Conservation (phyloP, 163 green algal species). For the Trebouxiophyceae sp. region DNA sequence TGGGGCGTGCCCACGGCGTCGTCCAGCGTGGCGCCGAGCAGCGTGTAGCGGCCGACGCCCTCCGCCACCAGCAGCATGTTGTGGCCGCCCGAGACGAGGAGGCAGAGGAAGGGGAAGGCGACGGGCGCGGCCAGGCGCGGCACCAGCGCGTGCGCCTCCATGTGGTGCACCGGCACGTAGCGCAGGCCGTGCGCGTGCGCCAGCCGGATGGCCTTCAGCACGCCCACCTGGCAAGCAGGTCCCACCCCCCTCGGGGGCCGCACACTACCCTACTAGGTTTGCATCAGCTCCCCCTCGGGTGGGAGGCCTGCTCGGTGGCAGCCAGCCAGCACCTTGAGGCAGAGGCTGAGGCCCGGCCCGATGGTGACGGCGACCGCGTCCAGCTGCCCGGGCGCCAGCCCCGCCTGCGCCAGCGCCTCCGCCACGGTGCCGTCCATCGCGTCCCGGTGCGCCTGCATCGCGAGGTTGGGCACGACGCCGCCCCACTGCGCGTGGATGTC, state of each 20-base stretch:
- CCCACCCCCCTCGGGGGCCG: too few species aligned
- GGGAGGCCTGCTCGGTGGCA: too few species aligned
- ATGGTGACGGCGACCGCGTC: constrained; percentile 88
- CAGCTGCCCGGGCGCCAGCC: constrained; percentile 53
- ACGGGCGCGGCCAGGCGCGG: constrained; percentile 11
- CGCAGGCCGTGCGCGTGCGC: constrained; percentile 50
- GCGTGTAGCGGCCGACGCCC: constrained; percentile 80
- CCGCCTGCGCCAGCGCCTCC: constrained; percentile 51
- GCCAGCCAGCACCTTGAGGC: constrained; percentile 38
- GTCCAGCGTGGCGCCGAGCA: constrained; percentile 87
- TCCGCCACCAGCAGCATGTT: constrained; percentile 88
- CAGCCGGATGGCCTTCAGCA: constrained; percentile 75
- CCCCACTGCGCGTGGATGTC: constrained; percentile 89
- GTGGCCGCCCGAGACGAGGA: constrained; percentile 94
- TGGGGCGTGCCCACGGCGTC: constrained; percentile 70
- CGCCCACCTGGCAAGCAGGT: constrained; percentile 85
- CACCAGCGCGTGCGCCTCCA: constrained; percentile 95
- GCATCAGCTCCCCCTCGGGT: too few species aligned
- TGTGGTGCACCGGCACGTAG: constrained; percentile 91
- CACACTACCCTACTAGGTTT: too few species aligned
- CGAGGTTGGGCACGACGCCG: constrained; percentile 90
- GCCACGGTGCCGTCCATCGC: constrained; percentile 83
- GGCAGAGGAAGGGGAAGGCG: constrained; percentile 91
- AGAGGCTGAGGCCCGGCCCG: constrained; percentile 89
- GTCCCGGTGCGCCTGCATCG: constrained; percentile 76